Percentiles rank a stretch among this genome's conserved stretches.
phyloP scores from a whole-genome alignment of 2,329 filamentous ascomycete species.

The Cercospora sp. region DNA sequence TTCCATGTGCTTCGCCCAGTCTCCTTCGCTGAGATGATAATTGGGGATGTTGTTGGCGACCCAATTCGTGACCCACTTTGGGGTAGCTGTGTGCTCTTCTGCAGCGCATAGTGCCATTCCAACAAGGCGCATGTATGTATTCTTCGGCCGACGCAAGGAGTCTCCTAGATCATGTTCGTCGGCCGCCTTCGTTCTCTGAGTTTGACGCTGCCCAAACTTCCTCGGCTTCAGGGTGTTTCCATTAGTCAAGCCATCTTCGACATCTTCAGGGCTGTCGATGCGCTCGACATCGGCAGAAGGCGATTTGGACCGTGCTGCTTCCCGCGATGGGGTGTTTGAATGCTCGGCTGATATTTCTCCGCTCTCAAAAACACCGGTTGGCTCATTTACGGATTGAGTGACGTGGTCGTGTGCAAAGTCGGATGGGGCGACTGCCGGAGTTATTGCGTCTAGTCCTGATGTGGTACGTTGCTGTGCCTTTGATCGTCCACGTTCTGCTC shows the following conservation, averaged over 20 bases:
- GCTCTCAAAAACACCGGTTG: not conserved
- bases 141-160: slow-evolving; percentile 26
- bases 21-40: slow-evolving; percentile 23
- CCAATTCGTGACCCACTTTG: slow-evolving; percentile 31
- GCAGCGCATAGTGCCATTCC: slow-evolving; percentile 36
- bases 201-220: not conserved
- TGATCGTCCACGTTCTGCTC: not conserved
- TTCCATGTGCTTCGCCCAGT: slow-evolving; percentile 24
- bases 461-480: not conserved
- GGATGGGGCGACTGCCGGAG: not conserved
- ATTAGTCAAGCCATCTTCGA: not conserved
- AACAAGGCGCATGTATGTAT: slow-evolving; percentile 30
- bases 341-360: not conserved
- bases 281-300: not conserved
- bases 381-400: not conserved
- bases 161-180: slow-evolving; percentile 27
- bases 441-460: not conserved
- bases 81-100: slow-evolving; percentile 27
- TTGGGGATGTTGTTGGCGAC: slow-evolving; percentile 34
- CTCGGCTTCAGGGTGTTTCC: not conserved
- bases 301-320: not conserved
- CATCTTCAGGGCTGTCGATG: too few relatives aligned
- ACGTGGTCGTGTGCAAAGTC: not conserved
- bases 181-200: not conserved
- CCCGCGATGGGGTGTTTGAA: not conserved